phyloP scores from a whole-genome alignment of 495 filamentous ascomycete genomes.

The Rostrohypoxylon terebratum region DNA sequence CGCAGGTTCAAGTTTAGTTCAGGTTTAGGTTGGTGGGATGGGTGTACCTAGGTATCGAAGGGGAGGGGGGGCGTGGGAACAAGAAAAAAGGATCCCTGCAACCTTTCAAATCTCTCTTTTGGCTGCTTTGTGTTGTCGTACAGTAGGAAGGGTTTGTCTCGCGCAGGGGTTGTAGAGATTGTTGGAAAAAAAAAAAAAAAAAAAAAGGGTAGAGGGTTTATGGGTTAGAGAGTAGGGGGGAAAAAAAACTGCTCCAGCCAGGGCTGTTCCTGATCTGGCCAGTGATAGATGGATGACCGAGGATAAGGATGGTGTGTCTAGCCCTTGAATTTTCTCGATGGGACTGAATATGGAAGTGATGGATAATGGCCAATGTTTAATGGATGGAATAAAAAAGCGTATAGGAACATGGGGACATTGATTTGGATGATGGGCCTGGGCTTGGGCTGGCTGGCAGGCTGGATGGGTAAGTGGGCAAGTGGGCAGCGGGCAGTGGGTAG shows the following conservation, averaged over 20 bases:
- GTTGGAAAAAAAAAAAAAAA: conserved; percentile 3
- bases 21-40: conserved; percentile 30
- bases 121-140: conserved; percentile 38
- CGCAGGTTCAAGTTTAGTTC: conserved; percentile 8
- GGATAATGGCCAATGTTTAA: not conserved
- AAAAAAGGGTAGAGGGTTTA: conserved; percentile 12
- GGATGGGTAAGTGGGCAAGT: not conserved
- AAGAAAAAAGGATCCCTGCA: conserved; percentile 41
- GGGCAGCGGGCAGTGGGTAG: not conserved
- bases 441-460: not conserved
- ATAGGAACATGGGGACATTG: conserved; percentile 1
- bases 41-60: conserved; percentile 23
- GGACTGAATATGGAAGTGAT: conserved; percentile 14
- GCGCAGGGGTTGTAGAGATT: conserved; percentile 22
- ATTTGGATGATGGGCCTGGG: too few relatives aligned
- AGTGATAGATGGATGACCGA: conserved; percentile 36
- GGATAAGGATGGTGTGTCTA: conserved; percentile 41
- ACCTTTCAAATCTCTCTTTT: conserved; percentile 38
- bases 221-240: conserved; percentile 20
- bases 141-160: conserved; percentile 30
- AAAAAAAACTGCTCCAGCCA: conserved; percentile 14
- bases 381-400: conserved; percentile 1
- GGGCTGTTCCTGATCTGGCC: conserved; percentile 48
- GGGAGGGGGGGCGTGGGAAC: conserved; percentile 40
- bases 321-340: conserved; percentile 35